Evolutionary conservation across 148 eudicot species (phyloP).

Genomic region (Chenopodium quinoa): DNA sequence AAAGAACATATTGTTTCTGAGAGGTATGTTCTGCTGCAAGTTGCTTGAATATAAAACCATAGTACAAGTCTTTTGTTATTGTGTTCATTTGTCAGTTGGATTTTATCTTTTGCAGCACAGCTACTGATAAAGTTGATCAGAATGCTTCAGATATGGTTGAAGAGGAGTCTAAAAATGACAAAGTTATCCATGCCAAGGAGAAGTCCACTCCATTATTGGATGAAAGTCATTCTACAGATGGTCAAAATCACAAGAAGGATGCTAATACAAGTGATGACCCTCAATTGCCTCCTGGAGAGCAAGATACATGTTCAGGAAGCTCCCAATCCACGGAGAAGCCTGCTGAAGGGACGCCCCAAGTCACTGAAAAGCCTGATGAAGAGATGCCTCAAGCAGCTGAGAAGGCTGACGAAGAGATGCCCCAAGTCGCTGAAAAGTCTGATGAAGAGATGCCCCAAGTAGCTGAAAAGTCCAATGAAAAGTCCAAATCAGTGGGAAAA

Average conservation of each 20-base stretch:
- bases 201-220: constrained; percentile 23
- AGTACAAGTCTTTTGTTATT: not conserved
- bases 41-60: constrained; percentile 9
- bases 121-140: constrained; percentile 39
- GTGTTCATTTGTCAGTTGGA: constrained; percentile 9
- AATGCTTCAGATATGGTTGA: constrained; percentile 38
- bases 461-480: constrained; percentile 34
- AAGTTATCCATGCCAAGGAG: constrained; percentile 25
- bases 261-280: constrained; percentile 32
- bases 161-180: constrained; percentile 25
- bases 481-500: constrained; percentile 22
- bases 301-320: constrained; percentile 24
- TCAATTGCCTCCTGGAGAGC: constrained; percentile 25
- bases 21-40: constrained; percentile 40
- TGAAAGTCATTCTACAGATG: constrained; percentile 22
- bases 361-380: constrained; percentile 31
- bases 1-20: constrained; percentile 40
- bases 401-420: constrained; percentile 30
- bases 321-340: constrained; percentile 16
- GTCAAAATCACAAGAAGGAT: constrained; percentile 28
- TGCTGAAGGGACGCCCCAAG: not conserved
- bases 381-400: constrained; percentile 20
- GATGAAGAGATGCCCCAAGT: constrained; percentile 17
- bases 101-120: constrained; percentile 41
- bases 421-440: constrained; percentile 24